These are phyloP conservation scores for Kazachstania taianensis DNA, from an alignment of 805 yeast genomes.

Conservation along the genomic window DNA sequence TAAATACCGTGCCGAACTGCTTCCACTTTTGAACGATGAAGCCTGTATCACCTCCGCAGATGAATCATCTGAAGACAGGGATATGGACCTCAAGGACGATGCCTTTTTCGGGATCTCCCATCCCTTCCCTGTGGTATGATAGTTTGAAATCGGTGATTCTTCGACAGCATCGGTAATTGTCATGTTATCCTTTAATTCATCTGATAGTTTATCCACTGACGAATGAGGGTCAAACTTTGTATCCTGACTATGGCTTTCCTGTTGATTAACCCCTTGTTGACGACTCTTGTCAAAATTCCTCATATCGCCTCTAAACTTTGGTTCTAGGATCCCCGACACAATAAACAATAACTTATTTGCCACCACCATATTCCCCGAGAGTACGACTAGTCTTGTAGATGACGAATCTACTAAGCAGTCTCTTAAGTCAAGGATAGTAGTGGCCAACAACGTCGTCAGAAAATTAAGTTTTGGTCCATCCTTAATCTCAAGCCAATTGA, in stretches of 20 bases:
- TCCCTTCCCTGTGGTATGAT: constrained; percentile 22
- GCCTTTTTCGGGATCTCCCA: constrained; percentile 34
- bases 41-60: constrained; percentile 26
- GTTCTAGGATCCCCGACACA: constrained; percentile 40
- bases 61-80: constrained; percentile 26
- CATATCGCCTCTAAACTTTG: constrained; percentile 12
- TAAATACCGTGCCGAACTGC: constrained; percentile 30
- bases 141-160: constrained; percentile 5
- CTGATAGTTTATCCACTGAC: neutral
- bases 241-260: no score
- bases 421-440: constrained; percentile 19
- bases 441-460: constrained; percentile 22
- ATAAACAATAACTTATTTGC: constrained; percentile 50
- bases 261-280: neutral
- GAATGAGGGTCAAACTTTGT: no score
- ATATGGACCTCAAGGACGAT: constrained; percentile 22
- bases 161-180: constrained; percentile 3
- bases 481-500: constrained; percentile 35
- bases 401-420: constrained; percentile 20
- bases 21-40: constrained; percentile 28
- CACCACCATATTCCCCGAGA: constrained; percentile 51
- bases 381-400: constrained; percentile 41
- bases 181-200: neutral
- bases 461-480: constrained; percentile 31
- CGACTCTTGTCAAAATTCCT: neutral